phyloP scores from a whole-genome alignment of 2,329 filamentous ascomycete genomes.

The Stenocarpella maydis region DNA sequence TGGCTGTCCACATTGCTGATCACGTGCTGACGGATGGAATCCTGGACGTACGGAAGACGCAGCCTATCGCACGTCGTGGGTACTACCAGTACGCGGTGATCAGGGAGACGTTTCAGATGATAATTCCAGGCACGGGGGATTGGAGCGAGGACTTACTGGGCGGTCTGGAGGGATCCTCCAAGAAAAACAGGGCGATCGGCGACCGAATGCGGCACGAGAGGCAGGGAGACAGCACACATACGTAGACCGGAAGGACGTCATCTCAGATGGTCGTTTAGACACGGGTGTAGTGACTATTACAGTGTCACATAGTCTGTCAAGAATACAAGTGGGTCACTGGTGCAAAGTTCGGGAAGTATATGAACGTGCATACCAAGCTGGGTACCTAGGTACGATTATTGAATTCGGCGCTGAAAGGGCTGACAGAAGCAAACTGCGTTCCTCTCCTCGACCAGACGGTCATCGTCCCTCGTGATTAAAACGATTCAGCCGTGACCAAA shows the following conservation, averaged over 20 bases:
- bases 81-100: conserved; percentile 68
- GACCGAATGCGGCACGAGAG: not conserved
- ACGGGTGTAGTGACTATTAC: not conserved
- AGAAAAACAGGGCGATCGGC: conserved; percentile 14
- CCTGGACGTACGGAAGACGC: conserved; percentile 63
- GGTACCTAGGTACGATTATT: not conserved
- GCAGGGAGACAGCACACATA: not conserved
- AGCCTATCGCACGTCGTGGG: conserved; percentile 67
- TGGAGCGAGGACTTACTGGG: conserved; percentile 35
- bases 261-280: not conserved
- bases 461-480: not conserved
- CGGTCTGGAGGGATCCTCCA: conserved; percentile 36
- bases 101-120: conserved; percentile 66
- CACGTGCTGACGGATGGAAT: conserved; percentile 61
- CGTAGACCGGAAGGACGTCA: not conserved
- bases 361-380: not conserved
- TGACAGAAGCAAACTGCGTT: not conserved
- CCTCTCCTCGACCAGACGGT: no score
- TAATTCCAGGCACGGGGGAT: conserved; percentile 46
- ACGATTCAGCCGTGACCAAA: not conserved
- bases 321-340: not conserved
- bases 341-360: no score
- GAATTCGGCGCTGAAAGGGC: not conserved
- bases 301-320: not conserved
- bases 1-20: conserved; percentile 66